These are phyloP conservation scores for Chloris gayana DNA, from an alignment of 176 grass and related monocot species.

Conservation along the genomic window DNA sequence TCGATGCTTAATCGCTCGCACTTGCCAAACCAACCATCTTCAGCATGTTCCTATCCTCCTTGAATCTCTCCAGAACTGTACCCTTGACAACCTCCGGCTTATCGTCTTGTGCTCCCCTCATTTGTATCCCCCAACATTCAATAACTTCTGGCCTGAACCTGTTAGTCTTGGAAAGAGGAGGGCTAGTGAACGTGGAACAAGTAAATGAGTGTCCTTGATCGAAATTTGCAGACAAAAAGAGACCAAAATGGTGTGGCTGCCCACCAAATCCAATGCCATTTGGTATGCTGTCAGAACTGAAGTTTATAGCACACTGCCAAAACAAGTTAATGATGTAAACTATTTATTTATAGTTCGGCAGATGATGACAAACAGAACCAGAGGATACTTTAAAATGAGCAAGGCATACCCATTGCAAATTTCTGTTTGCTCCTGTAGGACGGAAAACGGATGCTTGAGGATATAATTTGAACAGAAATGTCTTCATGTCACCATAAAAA, in stretches of 20 bases:
- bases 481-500: slow-evolving; percentile 98
- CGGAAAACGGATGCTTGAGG: slow-evolving; percentile 79
- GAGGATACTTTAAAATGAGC: neutral
- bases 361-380: slow-evolving; percentile 22
- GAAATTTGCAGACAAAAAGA: slow-evolving; percentile 88
- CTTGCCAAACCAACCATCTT: slow-evolving; percentile 90
- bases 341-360: neutral
- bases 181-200: slow-evolving; percentile 82
- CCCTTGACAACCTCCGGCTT: slow-evolving; percentile 54
- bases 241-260: slow-evolving; percentile 82
- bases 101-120: slow-evolving; percentile 50
- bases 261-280: slow-evolving; percentile 97
- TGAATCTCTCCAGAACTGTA: slow-evolving; percentile 94
- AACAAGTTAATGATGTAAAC: slow-evolving; percentile 23
- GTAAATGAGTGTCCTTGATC: slow-evolving; percentile 88
- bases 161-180: slow-evolving; percentile 65
- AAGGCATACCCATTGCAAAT: slow-evolving; percentile 90
- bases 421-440: slow-evolving; percentile 86
- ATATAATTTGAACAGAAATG: slow-evolving; percentile 87
- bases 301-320: slow-evolving; percentile 72
- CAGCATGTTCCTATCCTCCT: slow-evolving; percentile 98
- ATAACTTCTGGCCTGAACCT: slow-evolving; percentile 78
- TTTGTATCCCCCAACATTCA: slow-evolving; percentile 86
- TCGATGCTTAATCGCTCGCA: slow-evolving; percentile 60
- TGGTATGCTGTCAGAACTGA: slow-evolving; percentile 86